Percentiles rank a stretch among this genome's conserved stretches.
These are phyloP conservation scores for Penicillium cosmopolitanum DNA, from an alignment of 495 filamentous ascomycete genomes.

Conservation along the genomic window DNA sequence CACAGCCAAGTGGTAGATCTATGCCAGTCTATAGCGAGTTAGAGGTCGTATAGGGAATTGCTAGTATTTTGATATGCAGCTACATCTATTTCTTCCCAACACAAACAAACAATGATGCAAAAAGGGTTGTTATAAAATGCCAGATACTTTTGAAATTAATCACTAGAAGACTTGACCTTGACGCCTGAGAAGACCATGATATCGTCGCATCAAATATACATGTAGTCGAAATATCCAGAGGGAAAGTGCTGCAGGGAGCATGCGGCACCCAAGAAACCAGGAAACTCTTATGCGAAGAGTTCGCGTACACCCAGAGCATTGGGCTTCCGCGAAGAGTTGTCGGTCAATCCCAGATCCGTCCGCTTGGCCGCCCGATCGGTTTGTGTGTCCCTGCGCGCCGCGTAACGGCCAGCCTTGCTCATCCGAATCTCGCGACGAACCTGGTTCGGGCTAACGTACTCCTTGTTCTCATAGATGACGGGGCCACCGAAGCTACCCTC, in stretches of 20 bases:
- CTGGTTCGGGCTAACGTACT: slow-evolving; percentile 96
- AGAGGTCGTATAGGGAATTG: too few species aligned
- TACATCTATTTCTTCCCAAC: too few species aligned
- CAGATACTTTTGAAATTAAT: slow-evolving; percentile 32
- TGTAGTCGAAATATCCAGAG: slow-evolving; percentile 35
- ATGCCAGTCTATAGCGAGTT: too few species aligned
- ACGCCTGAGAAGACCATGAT: slow-evolving; percentile 47
- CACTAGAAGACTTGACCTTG: slow-evolving; percentile 36
- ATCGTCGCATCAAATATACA: slow-evolving; percentile 49
- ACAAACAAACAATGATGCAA: not conserved
- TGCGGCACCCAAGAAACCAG: slow-evolving; percentile 24
- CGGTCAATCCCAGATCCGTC: slow-evolving; percentile 72
- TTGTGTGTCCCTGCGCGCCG: slow-evolving; percentile 69
- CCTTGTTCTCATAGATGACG: slow-evolving; percentile 98
- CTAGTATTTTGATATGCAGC: too few species aligned
- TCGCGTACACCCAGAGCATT: slow-evolving; percentile 78
- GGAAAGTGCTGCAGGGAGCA: slow-evolving; percentile 39
- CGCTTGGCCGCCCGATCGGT: slow-evolving; percentile 74
- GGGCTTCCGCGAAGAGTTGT: slow-evolving; percentile 61
- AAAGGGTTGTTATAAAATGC: slow-evolving; percentile 24
- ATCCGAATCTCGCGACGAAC: slow-evolving; percentile 78
- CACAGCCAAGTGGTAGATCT: too few species aligned
- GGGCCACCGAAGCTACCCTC: slow-evolving; percentile 96
- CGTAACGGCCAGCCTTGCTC: slow-evolving; percentile 75
- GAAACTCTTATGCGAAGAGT: slow-evolving; percentile 69